Percentiles rank a stretch among this genome's conserved stretches.
These are phyloP conservation scores for Castanea mollissima DNA, from an alignment of 306 rosid genomes.

Conservation along the genomic window DNA sequence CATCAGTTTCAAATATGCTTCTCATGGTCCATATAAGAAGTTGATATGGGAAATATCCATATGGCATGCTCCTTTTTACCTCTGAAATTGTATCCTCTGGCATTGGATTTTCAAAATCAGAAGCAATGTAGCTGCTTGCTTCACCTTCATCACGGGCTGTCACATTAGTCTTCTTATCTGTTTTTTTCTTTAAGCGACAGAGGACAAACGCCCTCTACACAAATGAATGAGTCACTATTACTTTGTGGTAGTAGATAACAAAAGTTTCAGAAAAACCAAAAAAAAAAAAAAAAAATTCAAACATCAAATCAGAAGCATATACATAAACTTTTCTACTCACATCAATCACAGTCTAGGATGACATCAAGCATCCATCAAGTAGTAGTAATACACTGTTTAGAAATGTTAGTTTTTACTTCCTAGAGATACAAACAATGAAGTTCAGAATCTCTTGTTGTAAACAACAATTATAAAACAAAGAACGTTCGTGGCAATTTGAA, in stretches of 20 bases:
- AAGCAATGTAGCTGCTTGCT: conserved; percentile 13
- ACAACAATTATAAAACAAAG: background rate
- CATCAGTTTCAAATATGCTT: conserved; percentile 11
- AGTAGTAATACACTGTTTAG: background rate
- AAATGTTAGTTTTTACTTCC: background rate
- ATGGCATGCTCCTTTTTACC: conserved; percentile 32
- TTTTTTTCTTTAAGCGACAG: conserved; percentile 38
- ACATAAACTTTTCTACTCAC: background rate
- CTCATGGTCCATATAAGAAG: background rate
- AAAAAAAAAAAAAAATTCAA: background rate
- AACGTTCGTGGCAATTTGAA: background rate
- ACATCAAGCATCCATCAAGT: background rate
- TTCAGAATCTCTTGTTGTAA: background rate
- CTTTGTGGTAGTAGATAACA: background rate
- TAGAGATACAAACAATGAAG: background rate
- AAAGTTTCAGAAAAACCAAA: background rate
- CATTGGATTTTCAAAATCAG: conserved; percentile 13
- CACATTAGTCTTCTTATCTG: conserved; percentile 17
- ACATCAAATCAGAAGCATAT: conserved; percentile 8
- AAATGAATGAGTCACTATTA: conserved; percentile 9
- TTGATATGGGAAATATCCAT: background rate
- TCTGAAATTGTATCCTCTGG: background rate
- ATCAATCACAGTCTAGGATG: background rate
- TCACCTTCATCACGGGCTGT: conserved; percentile 26
- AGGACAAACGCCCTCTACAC: conserved; percentile 50